Conservation (phyloP, 192 early-diverging fungal species). For the Chytriomyces sp. region DNA sequence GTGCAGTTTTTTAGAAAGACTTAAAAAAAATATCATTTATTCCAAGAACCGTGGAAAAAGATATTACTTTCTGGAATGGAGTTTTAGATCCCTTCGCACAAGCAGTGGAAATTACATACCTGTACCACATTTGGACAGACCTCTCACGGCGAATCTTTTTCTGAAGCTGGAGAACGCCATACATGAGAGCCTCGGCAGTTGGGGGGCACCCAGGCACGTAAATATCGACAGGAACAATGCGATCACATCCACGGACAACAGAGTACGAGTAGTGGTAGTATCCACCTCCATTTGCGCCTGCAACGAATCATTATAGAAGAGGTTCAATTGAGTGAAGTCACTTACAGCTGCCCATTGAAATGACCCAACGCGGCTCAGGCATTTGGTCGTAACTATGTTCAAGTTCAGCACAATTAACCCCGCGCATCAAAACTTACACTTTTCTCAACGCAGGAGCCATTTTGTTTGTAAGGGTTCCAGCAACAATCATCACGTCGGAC, state of each 20-base stretch:
- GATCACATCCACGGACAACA: constrained; percentile 95
- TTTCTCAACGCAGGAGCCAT: constrained; percentile 90
- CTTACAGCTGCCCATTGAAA: constrained; percentile 93
- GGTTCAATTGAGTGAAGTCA: background rate
- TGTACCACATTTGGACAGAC: constrained; percentile 56
- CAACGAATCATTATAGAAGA: background rate
- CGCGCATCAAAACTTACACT: constrained; percentile 50
- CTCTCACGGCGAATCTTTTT: constrained; percentile 92
- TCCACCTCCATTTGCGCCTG: constrained; percentile 88
- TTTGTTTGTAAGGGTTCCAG: constrained; percentile 98
- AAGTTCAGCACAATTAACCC: background rate
- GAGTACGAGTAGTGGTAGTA: constrained; percentile 99
- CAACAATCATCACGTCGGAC: constrained; percentile 99
- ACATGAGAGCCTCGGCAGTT: constrained; percentile 91
- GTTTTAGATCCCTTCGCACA: background rate
- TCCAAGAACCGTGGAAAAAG: background rate
- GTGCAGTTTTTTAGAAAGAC: too few relatives aligned
- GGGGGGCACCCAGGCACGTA: constrained; percentile 99
- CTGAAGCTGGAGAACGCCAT: constrained; percentile 95
- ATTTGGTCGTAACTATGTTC: constrained; percentile 63
- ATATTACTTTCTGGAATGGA: background rate
- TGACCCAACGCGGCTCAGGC: constrained; percentile 98
- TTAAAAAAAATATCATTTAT: too few relatives aligned
- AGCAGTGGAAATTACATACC: constrained; percentile 35
- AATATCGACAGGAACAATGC: constrained; percentile 86